phyloP scores from a whole-genome alignment of 768 basidiomycete genomes.

The Termitomyces sp. region DNA sequence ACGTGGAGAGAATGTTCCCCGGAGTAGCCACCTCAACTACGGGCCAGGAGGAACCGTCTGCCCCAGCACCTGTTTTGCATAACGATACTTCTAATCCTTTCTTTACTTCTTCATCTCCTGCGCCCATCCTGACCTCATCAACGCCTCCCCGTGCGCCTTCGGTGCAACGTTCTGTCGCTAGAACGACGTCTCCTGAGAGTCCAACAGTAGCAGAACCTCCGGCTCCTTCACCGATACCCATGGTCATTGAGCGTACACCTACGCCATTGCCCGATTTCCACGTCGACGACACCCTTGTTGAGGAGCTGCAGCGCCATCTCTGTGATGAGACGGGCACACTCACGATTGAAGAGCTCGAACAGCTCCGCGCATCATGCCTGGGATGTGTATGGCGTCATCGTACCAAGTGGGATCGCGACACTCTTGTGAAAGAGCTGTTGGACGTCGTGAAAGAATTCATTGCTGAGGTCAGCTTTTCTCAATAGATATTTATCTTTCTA shows the following conservation, averaged over 20 bases:
- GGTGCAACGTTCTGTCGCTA: background rate
- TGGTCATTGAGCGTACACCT: slow-evolving; percentile 57
- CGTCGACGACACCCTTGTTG: slow-evolving; percentile 47
- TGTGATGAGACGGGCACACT: slow-evolving; percentile 50
- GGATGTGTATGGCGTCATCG: slow-evolving; percentile 80
- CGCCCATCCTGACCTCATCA: slow-evolving; percentile 13
- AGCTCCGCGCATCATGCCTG: slow-evolving; percentile 81
- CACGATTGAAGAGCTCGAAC: slow-evolving; percentile 88
- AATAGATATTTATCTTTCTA: slow-evolving; percentile 1
- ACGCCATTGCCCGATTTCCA: slow-evolving; percentile 78
- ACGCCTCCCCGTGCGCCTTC: slow-evolving; percentile 17
- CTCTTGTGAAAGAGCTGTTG: slow-evolving; percentile 54
- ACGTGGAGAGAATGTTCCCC: slow-evolving; percentile 19
- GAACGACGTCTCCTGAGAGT: slow-evolving; percentile 17
- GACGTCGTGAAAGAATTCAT: slow-evolving; percentile 60
- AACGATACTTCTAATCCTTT: slow-evolving; percentile 18
- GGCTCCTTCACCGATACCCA: slow-evolving; percentile 24
- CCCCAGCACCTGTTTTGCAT: slow-evolving; percentile 6
- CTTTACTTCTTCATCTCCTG: slow-evolving; percentile 4
- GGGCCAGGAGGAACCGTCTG: slow-evolving; percentile 1
- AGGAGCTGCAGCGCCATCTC: slow-evolving; percentile 44
- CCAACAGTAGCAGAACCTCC: background rate
- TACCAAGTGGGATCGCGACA: slow-evolving; percentile 77
- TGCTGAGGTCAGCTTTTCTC: slow-evolving; percentile 42
- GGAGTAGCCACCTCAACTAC: slow-evolving; percentile 3